Conservation (phyloP, 352 stramenopile species). For the Phytophthora kernoviae region DNA sequence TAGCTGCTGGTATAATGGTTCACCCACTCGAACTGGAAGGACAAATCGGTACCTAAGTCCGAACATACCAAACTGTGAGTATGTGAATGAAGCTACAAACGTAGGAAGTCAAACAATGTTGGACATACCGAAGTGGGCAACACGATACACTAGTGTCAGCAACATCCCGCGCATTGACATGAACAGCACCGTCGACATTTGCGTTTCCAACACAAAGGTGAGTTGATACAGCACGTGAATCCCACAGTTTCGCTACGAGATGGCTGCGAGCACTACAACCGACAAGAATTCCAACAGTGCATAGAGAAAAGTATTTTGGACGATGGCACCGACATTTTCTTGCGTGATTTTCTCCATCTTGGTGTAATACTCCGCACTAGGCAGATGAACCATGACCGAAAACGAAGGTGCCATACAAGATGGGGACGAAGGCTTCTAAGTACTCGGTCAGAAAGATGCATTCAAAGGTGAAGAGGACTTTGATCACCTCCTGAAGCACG, state of each 20-base stretch:
- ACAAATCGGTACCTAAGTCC: neutral
- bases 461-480: conserved; percentile 27
- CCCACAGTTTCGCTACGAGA: conserved; percentile 9
- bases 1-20: neutral
- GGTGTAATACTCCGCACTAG: conserved; percentile 30
- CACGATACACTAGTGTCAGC: neutral
- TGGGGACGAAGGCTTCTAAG: conserved; percentile 26
- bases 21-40: conserved; percentile 4
- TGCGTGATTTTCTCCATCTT: conserved; percentile 11
- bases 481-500: neutral
- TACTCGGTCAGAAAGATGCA: conserved; percentile 34
- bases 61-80: neutral
- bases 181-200: conserved; percentile 8
- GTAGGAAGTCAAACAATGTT: neutral
- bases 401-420: conserved; percentile 20
- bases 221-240: conserved; percentile 20
- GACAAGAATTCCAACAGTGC: conserved; percentile 16
- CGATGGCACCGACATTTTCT: neutral
- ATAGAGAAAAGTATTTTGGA: conserved; percentile 16
- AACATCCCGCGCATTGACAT: conserved; percentile 17
- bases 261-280: conserved; percentile 3
- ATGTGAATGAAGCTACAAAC: neutral
- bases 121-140: conserved; percentile 12
- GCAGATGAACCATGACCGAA: conserved; percentile 7
- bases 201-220: conserved; percentile 30